These are phyloP conservation scores for Candida andamanensis DNA, from an alignment of 805 yeast species.

Conservation along the genomic window DNA sequence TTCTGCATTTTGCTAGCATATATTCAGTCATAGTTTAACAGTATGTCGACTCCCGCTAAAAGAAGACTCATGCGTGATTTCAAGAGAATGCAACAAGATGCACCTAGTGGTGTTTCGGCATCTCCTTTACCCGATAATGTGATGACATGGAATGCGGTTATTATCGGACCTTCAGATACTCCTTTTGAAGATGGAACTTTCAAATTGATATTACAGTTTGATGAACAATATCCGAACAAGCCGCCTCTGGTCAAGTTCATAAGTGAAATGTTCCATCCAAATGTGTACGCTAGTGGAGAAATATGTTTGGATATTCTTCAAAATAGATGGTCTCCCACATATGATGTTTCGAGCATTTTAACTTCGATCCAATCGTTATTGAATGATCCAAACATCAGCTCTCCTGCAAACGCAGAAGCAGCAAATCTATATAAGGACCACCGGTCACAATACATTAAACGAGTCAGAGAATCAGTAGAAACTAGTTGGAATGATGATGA, in stretches of 20 bases:
- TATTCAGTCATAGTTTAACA: too few species aligned
- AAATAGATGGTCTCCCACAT: constrained; percentile 98
- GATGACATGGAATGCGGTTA: constrained; percentile 95
- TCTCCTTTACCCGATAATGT: constrained; percentile 96
- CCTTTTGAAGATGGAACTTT: constrained; percentile 99
- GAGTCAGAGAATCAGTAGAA: constrained; percentile 94
- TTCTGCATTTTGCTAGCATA: too few species aligned
- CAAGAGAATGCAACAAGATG: constrained; percentile 96
- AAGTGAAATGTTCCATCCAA: constrained; percentile 96
- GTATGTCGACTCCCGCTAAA: constrained; percentile 97
- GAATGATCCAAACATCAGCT: constrained; percentile 93
- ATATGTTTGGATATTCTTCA: constrained; percentile 93
- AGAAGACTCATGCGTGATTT: constrained; percentile 98
- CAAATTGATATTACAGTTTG: constrained; percentile 78
- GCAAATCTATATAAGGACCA: constrained; percentile 94
- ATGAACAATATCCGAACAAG: constrained; percentile 95
- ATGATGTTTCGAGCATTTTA: constrained; percentile 91
- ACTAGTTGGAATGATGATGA: constrained; percentile 87
- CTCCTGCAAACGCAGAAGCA: constrained; percentile 98
- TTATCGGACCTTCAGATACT: constrained; percentile 95
- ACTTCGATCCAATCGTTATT: constrained; percentile 88
- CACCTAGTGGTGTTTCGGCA: constrained; percentile 97
- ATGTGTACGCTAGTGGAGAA: constrained; percentile 93
- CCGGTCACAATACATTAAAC: constrained; percentile 81
- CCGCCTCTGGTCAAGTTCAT: constrained; percentile 91